Conservation (phyloP, 2,329 filamentous ascomycete species). For the Neodidymelliopsis sp. region DNA sequence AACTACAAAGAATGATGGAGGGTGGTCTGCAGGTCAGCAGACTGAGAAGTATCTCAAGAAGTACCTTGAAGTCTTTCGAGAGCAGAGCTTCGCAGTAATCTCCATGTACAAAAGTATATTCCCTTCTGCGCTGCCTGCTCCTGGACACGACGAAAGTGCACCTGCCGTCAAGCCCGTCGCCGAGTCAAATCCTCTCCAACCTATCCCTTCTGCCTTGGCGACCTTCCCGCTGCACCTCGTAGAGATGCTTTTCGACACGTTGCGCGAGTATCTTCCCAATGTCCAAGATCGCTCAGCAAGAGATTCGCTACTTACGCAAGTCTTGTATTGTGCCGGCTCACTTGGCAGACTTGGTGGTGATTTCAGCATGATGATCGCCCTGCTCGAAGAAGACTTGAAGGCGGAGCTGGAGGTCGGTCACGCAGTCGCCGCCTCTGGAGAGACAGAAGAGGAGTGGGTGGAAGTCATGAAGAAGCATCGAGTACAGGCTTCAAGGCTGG, state of each 20-base stretch:
- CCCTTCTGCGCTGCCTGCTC: conserved; percentile 62
- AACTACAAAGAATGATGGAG: conserved; percentile 50
- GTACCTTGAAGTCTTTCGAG: conserved; percentile 96
- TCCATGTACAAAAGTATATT: conserved; percentile 95
- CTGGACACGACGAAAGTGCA: conserved; percentile 39
- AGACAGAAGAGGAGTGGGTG: conserved; percentile 74
- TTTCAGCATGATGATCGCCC: conserved; percentile 85
- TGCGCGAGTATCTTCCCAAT: conserved; percentile 79
- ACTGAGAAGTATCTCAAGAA: conserved; percentile 93
- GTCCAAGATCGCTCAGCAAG: conserved; percentile 80
- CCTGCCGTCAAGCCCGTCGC: conserved; percentile 32
- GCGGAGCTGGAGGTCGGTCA: conserved; percentile 48
- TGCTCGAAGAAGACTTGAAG: conserved; percentile 57
- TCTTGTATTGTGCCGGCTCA: conserved; percentile 91
- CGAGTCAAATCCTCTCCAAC: conserved; percentile 51
- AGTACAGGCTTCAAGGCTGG: conserved; percentile 79
- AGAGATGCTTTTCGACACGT: conserved; percentile 78
- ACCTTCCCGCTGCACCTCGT: conserved; percentile 87
- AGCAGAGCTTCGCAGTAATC: conserved; percentile 95
- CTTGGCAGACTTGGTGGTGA: conserved; percentile 89
- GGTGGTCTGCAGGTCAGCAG: conserved; percentile 80
- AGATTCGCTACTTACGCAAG: conserved; percentile 89
- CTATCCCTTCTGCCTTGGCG: conserved; percentile 77
- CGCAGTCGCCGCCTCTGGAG: conserved; percentile 51
- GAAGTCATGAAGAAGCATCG: conserved; percentile 89